A percentile compares a stretch with the other conserved stretches of the same genome.
Conservation (phyloP, 768 basidiomycete species). For the Cystobasidium ongulense region DNA sequence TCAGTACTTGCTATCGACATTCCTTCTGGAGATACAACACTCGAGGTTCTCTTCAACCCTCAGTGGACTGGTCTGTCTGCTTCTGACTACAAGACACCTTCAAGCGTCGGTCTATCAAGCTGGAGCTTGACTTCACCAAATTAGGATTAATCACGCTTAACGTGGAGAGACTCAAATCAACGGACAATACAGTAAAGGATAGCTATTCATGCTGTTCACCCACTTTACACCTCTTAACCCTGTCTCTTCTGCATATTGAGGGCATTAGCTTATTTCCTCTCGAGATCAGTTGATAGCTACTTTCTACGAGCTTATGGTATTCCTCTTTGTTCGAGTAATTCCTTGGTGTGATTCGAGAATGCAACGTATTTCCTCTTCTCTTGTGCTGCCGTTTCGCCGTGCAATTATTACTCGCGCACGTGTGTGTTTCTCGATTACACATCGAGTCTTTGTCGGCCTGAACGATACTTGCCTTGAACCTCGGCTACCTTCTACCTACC, state of each 20-base stretch:
- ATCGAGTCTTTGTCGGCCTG: neutral
- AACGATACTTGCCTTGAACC: neutral
- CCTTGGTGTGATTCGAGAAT: neutral
- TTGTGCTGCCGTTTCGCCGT: too few relatives aligned
- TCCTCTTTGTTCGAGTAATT: neutral
- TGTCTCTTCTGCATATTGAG: neutral
- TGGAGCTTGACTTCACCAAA: constrained; percentile 3
- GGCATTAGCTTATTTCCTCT: neutral
- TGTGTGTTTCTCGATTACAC: neutral
- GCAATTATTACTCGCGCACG: neutral
- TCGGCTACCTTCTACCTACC: neutral
- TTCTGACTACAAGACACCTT: constrained; percentile 60
- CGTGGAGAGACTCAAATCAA: neutral
- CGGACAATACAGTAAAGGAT: neutral
- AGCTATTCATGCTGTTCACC: neutral
- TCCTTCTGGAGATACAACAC: constrained; percentile 57
- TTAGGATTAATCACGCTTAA: neutral
- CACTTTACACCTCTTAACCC: neutral
- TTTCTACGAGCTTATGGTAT: neutral
- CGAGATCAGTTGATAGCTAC: neutral
- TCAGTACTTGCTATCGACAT: constrained; percentile 65
- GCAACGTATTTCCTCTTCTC: neutral
- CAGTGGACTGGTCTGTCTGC: constrained; percentile 58
- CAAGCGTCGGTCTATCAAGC: constrained; percentile 51
- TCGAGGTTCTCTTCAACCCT: constrained; percentile 87